Evolutionary conservation across 768 basidiomycete genomes (phyloP).

Genomic region (Dictyophora rubrovolvata): DNA sequence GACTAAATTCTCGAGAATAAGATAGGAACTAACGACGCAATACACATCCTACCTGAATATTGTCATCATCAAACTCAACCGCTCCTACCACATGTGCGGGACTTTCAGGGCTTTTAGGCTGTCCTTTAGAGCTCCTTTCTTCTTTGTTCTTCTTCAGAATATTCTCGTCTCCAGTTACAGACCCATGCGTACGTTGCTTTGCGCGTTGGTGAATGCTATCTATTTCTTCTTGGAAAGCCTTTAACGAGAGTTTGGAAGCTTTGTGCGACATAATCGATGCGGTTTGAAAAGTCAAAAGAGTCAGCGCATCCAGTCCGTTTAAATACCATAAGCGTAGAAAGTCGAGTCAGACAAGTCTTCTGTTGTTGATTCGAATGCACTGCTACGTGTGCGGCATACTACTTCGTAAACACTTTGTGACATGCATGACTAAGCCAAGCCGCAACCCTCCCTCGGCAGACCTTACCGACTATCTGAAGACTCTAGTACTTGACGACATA

Average conservation of each 20-base stretch:
- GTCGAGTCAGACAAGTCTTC: not conserved
- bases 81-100: constrained; percentile 1
- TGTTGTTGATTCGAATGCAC: not conserved
- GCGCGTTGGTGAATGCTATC: constrained; percentile 60
- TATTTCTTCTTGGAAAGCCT: constrained; percentile 55
- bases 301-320: not conserved
- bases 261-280: constrained; percentile 13
- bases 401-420: too few relatives aligned
- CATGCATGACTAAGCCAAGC: too few relatives aligned
- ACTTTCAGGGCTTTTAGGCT: constrained; percentile 19
- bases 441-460: too few relatives aligned
- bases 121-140: constrained; percentile 11
- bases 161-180: constrained; percentile 20
- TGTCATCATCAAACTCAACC: constrained; percentile 35
- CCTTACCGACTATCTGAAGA: too few relatives aligned
- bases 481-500: too few relatives aligned
- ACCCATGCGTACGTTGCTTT: constrained; percentile 43
- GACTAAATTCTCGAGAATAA: not conserved
- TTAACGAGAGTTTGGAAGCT: constrained; percentile 20
- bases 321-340: not conserved
- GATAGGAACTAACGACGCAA: not conserved
- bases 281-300: not conserved
- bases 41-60: constrained; percentile 36
- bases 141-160: constrained; percentile 17
- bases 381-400: not conserved